Evolutionary conservation across 1,284 basidiomycete genomes (phyloP).

Genomic region (Calocybe gambosa): DNA sequence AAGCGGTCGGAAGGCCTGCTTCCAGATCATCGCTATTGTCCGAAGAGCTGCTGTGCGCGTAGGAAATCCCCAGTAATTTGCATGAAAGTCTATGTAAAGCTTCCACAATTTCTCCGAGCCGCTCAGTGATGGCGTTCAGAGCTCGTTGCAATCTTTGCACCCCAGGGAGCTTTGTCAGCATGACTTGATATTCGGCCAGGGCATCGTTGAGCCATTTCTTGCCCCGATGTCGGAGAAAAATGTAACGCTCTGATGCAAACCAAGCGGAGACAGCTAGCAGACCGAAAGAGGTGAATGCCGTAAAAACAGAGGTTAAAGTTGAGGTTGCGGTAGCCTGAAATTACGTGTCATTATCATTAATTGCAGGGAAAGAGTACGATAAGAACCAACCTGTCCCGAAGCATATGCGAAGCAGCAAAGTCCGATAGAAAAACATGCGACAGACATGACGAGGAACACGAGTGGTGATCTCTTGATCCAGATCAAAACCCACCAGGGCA

Average conservation of each 20-base stretch:
- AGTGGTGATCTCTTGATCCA: slow-evolving; percentile 77
- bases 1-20: slow-evolving; percentile 19
- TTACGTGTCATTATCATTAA: slow-evolving; percentile 3
- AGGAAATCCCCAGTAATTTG: slow-evolving; percentile 10
- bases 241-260: slow-evolving; percentile 73
- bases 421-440: slow-evolving; percentile 66
- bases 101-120: slow-evolving; percentile 16
- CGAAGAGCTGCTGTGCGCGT: slow-evolving; percentile 13
- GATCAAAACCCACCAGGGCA: slow-evolving; percentile 77
- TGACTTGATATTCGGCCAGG: slow-evolving; percentile 43
- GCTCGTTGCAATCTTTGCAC: slow-evolving; percentile 23
- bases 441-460: slow-evolving; percentile 66
- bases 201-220: slow-evolving; percentile 73
- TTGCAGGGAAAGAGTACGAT: slow-evolving; percentile 3
- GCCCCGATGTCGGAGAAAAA: slow-evolving; percentile 62
- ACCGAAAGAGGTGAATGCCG: slow-evolving; percentile 68
- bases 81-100: slow-evolving; percentile 13
- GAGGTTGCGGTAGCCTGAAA: slow-evolving; percentile 51
- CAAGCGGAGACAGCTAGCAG: slow-evolving; percentile 69
- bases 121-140: slow-evolving; percentile 21
- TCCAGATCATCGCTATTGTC: slow-evolving; percentile 26
- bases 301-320: slow-evolving; percentile 69
- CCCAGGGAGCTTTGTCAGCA: slow-evolving; percentile 35
- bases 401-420: slow-evolving; percentile 64
- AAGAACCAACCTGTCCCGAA: slow-evolving; percentile 43